Evolutionary conservation across 192 early-diverging fungal genomes (phyloP).

Genomic region (Piromyces sp.): DNA sequence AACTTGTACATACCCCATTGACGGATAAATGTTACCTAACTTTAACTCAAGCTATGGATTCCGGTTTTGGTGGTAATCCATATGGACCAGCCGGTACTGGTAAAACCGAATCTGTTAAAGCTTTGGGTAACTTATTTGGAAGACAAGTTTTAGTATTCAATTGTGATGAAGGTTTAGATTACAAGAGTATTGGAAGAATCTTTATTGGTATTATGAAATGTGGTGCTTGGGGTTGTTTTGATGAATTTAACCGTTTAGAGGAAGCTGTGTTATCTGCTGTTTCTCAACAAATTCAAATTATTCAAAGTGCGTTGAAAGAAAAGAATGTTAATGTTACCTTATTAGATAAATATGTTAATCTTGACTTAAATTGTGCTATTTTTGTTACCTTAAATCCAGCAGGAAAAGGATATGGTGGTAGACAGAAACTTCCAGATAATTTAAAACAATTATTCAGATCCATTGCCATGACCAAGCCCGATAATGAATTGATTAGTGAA

Average conservation of each 20-base stretch:
- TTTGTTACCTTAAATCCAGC: conserved; percentile 45
- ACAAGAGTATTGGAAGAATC: conserved; percentile 44
- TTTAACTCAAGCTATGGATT: conserved; percentile 37
- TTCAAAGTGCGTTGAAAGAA: conserved; percentile 30
- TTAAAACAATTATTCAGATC: conserved; percentile 40
- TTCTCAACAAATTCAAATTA: conserved; percentile 44
- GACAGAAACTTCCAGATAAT: conserved; percentile 42
- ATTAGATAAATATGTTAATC: conserved; percentile 19
- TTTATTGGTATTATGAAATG: conserved; percentile 43
- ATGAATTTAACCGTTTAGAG: conserved; percentile 42
- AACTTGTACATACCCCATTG: conserved; percentile 35
- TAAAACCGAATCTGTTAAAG: conserved; percentile 42
- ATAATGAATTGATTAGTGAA: conserved; percentile 39
- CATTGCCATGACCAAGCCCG: conserved; percentile 41
- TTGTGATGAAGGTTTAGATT: conserved; percentile 46
- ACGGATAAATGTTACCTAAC: conserved; percentile 46
- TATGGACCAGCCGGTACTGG: conserved; percentile 39
- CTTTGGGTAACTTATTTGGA: conserved; percentile 32
- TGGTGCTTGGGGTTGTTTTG: conserved; percentile 47
- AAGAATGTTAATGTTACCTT: conserved; percentile 14
- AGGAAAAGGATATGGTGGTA: conserved; percentile 39
- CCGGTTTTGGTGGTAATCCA: conserved; percentile 42
- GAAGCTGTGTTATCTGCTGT: conserved; percentile 40
- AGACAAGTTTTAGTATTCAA: conserved; percentile 42
- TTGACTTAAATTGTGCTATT: conserved; percentile 36